A percentile compares a stretch with the other conserved stretches of the same genome.
These are phyloP conservation scores for Colletotrichum spinosum DNA, from an alignment of 2,329 filamentous ascomycete species.

Conservation along the genomic window DNA sequence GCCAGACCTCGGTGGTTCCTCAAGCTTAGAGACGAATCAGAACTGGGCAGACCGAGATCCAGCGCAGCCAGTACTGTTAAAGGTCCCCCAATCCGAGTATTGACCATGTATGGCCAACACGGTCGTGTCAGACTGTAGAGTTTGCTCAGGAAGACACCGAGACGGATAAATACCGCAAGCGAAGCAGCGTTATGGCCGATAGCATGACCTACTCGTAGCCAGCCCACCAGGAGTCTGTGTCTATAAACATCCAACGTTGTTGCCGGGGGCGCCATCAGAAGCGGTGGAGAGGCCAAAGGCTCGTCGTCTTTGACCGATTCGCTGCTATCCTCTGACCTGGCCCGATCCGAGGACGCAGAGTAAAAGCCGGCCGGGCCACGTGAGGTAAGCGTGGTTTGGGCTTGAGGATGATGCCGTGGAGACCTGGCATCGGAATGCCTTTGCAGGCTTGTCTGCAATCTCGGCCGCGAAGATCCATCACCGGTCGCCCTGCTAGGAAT, in stretches of 20 bases:
- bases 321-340: conserved; percentile 15
- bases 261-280: conserved; percentile 63
- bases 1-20: conserved; percentile 2
- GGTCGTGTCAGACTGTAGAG: conserved; percentile 72
- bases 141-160: conserved; percentile 76
- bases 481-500: conserved; percentile 40
- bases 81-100: conserved; percentile 72
- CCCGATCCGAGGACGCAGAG: conserved; percentile 46
- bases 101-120: conserved; percentile 79
- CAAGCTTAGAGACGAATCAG: not conserved
- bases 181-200: conserved; percentile 43
- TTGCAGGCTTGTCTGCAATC: conserved; percentile 45
- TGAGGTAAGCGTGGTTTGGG: conserved; percentile 53
- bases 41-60: conserved; percentile 64
- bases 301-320: conserved; percentile 38
- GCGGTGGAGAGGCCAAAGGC: conserved; percentile 49
- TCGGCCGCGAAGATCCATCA: conserved; percentile 44
- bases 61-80: conserved; percentile 76
- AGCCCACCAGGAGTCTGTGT: conserved; percentile 48
- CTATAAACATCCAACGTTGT: conserved; percentile 48
- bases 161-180: conserved; percentile 58
- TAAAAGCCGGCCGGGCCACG: conserved; percentile 53
- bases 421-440: conserved; percentile 46
- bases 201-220: conserved; percentile 49
- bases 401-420: conserved; percentile 38